Conservation (phyloP, 106 monocot species). For the Acorus calamus region DNA sequence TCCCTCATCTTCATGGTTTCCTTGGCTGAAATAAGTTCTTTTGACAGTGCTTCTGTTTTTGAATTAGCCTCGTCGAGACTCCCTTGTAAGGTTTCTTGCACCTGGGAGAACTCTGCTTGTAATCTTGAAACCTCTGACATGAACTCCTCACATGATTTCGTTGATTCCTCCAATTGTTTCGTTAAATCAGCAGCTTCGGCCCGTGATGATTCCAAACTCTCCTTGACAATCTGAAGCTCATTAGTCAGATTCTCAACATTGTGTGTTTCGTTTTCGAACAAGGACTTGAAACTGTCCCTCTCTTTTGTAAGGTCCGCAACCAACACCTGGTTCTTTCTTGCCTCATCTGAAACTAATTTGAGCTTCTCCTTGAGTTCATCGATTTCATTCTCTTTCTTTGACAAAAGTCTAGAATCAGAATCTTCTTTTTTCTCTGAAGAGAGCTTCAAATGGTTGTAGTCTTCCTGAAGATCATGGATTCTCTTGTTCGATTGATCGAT, state of each 20-base stretch:
- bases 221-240: slow-evolving; percentile 34
- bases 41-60: slow-evolving; percentile 30
- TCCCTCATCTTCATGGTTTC: slow-evolving; percentile 29
- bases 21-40: slow-evolving; percentile 48
- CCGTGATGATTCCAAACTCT: slow-evolving; percentile 26
- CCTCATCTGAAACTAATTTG: slow-evolving; percentile 23
- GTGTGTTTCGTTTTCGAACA: slow-evolving; percentile 40
- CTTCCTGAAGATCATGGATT: slow-evolving; percentile 34
- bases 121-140: slow-evolving; percentile 22
- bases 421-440: slow-evolving; percentile 31
- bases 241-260: slow-evolving; percentile 26
- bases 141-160: slow-evolving; percentile 21
- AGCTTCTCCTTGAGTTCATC: slow-evolving; percentile 44
- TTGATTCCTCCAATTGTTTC: slow-evolving; percentile 28
- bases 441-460: slow-evolving; percentile 43
- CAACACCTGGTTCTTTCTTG: slow-evolving; percentile 14
- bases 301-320: slow-evolving; percentile 45
- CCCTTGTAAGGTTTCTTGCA: slow-evolving; percentile 21
- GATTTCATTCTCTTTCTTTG: slow-evolving; percentile 52
- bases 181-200: slow-evolving; percentile 35
- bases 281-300: slow-evolving; percentile 34
- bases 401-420: slow-evolving; percentile 39
- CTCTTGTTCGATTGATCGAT: slow-evolving; percentile 30
- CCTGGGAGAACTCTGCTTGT: slow-evolving; percentile 32
- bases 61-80: slow-evolving; percentile 51